Evolutionary conservation across 306 rosid genomes (phyloP).

Genomic region (Glycyrrhiza uralensis): DNA sequence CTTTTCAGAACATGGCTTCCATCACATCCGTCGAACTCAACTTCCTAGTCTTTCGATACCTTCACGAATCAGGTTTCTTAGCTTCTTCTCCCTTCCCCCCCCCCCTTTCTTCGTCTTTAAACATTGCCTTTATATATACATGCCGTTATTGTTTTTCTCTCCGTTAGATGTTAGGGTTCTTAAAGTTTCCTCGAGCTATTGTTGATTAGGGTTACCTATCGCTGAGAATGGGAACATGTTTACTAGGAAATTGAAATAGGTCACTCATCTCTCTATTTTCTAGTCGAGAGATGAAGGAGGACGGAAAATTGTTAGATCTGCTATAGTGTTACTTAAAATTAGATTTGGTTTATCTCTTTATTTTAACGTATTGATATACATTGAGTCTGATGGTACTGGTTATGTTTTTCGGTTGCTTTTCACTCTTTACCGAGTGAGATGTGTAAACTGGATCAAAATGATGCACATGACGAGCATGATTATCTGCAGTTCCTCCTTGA

Average conservation of each 20-base stretch:
- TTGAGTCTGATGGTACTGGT: not conserved
- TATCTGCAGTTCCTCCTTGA: not conserved
- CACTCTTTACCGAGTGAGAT: not conserved
- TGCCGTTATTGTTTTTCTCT: not conserved
- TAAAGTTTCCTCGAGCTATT: slow-evolving; percentile 9
- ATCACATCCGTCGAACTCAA: slow-evolving; percentile 84
- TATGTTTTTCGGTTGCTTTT: not conserved
- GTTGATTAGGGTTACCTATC: slow-evolving; percentile 33
- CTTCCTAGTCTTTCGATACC: slow-evolving; percentile 83
- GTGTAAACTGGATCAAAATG: not conserved
- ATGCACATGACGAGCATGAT: not conserved
- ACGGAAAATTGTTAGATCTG: slow-evolving; percentile 29
- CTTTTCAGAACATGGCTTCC: slow-evolving; percentile 52
- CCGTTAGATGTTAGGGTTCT: not conserved
- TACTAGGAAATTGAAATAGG: not conserved
- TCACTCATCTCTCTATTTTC: not conserved
- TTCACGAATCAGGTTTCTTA: slow-evolving; percentile 81
- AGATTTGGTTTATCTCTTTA: not conserved
- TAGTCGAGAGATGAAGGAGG: not conserved
- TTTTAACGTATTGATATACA: not conserved
- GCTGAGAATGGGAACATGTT: not conserved
- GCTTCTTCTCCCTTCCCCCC: too few species aligned
- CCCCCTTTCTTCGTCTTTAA: not conserved
- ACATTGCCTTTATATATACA: not conserved
- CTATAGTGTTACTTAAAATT: not conserved